phyloP scores from a whole-genome alignment of 768 basidiomycete genomes.

The Lactifluus pinguis region DNA sequence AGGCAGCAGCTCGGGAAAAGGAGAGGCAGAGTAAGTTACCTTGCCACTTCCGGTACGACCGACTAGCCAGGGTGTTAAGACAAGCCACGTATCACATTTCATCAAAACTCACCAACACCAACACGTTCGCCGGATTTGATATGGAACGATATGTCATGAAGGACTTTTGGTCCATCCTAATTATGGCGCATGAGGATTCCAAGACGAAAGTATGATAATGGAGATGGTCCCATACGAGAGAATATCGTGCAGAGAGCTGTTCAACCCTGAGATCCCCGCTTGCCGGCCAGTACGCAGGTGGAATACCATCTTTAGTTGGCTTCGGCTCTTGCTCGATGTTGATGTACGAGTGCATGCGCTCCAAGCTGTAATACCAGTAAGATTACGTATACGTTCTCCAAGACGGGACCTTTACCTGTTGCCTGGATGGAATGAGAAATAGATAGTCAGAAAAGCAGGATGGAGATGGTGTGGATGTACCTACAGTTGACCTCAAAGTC shows the following conservation, averaged over 20 bases:
- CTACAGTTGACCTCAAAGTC: slow-evolving; percentile 38
- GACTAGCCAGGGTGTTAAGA: slow-evolving; percentile 28
- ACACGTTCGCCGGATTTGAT: slow-evolving; percentile 50
- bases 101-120: slow-evolving; percentile 36
- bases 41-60: slow-evolving; percentile 54
- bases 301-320: slow-evolving; percentile 32
- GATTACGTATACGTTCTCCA: background rate
- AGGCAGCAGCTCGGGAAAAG: background rate
- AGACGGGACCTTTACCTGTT: slow-evolving; percentile 22
- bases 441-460: background rate
- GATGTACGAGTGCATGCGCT: slow-evolving; percentile 47
- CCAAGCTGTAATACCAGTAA: slow-evolving; percentile 26
- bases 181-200: background rate
- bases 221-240: slow-evolving; percentile 28
- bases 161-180: slow-evolving; percentile 45
- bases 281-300: slow-evolving; percentile 58
- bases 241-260: slow-evolving; percentile 43
- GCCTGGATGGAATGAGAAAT: slow-evolving; percentile 8
- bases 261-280: slow-evolving; percentile 46
- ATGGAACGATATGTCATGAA: slow-evolving; percentile 42
- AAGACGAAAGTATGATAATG: slow-evolving; percentile 38
- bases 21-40: slow-evolving; percentile 20
- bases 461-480: background rate
- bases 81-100: background rate
- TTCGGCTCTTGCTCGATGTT: slow-evolving; percentile 48